Conservation (phyloP, 345 rosid species). For the Eucalyptus cloeziana region DNA sequence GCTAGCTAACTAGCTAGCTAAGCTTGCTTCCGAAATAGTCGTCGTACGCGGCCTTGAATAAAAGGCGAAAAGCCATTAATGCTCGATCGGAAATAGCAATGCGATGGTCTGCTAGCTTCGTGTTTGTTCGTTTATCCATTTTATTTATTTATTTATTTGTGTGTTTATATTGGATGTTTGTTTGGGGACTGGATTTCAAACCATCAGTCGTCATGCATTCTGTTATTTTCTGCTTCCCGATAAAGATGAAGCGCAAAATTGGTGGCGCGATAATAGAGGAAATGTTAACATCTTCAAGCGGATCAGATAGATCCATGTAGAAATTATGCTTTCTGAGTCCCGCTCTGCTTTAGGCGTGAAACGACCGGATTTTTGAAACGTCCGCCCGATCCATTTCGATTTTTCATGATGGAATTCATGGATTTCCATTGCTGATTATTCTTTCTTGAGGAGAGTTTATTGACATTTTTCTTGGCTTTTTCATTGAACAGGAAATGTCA, state of each 20-base stretch:
- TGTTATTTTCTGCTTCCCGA: background rate
- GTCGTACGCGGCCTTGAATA: background rate
- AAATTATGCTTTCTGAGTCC: background rate
- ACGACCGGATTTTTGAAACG: background rate
- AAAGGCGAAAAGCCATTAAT: background rate
- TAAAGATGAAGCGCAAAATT: background rate
- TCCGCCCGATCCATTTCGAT: background rate
- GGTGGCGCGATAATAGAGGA: background rate
- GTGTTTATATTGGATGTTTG: background rate
- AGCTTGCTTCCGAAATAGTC: background rate
- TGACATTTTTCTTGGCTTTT: background rate
- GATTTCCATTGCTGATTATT: background rate
- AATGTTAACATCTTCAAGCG: background rate
- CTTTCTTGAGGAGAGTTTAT: too few species aligned
- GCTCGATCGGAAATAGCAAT: background rate
- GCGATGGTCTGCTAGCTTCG: background rate
- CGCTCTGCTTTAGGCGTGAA: background rate
- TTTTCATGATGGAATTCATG: background rate
- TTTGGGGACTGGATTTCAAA: background rate
- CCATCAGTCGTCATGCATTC: background rate
- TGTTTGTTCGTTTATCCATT: background rate
- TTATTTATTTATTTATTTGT: background rate
- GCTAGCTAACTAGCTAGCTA: background rate
- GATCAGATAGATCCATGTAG: background rate
- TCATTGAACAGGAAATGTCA: conserved; percentile 20